Evolutionary conservation across 495 filamentous ascomycete species (phyloP), one percentile per base, ranked within the genome.

Genomic region (Immersiella caudata): DNA sequence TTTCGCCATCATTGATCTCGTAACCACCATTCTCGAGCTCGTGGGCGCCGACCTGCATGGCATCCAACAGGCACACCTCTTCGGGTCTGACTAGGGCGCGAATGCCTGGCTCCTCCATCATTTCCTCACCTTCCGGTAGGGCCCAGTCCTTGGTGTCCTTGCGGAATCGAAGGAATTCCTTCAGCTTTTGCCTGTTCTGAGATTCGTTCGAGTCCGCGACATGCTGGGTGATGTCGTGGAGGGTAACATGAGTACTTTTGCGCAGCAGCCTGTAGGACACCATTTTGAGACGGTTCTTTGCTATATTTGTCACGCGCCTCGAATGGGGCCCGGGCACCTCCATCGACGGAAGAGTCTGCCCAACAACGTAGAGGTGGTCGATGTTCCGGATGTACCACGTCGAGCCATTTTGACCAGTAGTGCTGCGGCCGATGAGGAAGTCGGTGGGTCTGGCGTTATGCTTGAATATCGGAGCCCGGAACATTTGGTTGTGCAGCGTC

Each of bases 201-300:
- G 96, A 93, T 73, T 99, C 95, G 25, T 89, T 91, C 12, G 92
- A 93, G 55, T 93, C 93, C 7, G 90, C 89, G 46, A 98, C 91
- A 71, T 99, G 95, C 49, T 86, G 86, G 3, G 92, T 94, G 51
- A 99, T 91, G 67, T 94, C 91, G 62, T 83, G 84, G 20, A 96
- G 87, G 0, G 87, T 86, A 26, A 94, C 83, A 25, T 90, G 84
- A 16, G 86, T 80, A 68, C 86, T 91, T 71, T 91, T 91, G 63
- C 89, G 88, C 69, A 94, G 85, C 62, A 97, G 87, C 26, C 95
- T 89, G 73, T 91, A 97, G 0, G 93, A 89, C 24, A 98, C 85
- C 91, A 97, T 97, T 80, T 93, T 96, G 78, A 99, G 87, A 18
- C 95, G 90, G 74, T 93, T 96, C 81, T 98, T 98, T 22, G 91